These are phyloP conservation scores for Phytophthora ohioensis DNA, from an alignment of 352 stramenopile genomes.

Conservation along the genomic window DNA sequence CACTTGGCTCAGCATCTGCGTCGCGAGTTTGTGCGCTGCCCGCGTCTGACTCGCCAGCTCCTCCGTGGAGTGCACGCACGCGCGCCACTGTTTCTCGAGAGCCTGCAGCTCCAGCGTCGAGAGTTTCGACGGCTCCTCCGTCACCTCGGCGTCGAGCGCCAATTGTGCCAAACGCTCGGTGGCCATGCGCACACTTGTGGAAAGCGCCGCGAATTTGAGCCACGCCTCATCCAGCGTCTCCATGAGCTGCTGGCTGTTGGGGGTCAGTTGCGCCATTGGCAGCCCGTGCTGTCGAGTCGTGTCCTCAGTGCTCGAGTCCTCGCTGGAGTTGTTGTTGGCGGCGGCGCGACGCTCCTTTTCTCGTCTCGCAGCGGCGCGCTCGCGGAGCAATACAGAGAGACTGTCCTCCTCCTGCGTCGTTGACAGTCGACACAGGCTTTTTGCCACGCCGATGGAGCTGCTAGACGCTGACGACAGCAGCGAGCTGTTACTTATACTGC, in stretches of 20 bases:
- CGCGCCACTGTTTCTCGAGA: conserved; percentile 25
- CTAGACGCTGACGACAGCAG: conserved; percentile 4
- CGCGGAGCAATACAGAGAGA: conserved; percentile 29
- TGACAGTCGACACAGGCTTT: conserved; percentile 18
- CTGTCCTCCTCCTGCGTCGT: conserved; percentile 35
- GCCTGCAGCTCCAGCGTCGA: conserved; percentile 15
- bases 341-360: conserved; percentile 9
- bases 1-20: conserved; percentile 26
- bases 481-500: conserved; percentile 23
- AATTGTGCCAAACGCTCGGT: conserved; percentile 24
- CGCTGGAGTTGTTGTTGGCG: conserved; percentile 12
- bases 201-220: conserved; percentile 25
- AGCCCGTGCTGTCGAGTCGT: conserved; percentile 1
- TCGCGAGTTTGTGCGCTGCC: conserved; percentile 22
- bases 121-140: conserved; percentile 5
- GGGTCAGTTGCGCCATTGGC: background rate
- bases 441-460: conserved; percentile 4
- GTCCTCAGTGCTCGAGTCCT: conserved; percentile 1
- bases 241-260: no score
- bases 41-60: conserved; percentile 21
- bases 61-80: conserved; percentile 25
- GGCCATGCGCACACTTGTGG: conserved; percentile 10
- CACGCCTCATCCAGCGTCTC: conserved; percentile 17
- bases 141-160: background rate
- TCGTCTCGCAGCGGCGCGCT: conserved; percentile 27